Evolutionary conservation across 768 basidiomycete genomes (phyloP).

Genomic region (Sistotremastrum suecicum): DNA sequence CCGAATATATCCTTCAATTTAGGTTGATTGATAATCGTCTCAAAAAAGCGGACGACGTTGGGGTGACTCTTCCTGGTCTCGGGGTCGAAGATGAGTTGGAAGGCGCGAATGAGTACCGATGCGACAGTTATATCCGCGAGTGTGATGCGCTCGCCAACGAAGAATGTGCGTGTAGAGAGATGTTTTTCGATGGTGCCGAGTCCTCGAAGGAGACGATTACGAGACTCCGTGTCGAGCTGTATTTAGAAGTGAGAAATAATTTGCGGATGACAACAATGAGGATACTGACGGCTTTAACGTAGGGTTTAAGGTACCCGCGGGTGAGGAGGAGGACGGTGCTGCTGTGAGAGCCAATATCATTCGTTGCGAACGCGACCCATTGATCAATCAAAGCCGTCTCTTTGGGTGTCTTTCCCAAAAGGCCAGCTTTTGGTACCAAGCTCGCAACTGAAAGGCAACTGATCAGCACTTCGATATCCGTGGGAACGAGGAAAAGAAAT

Average conservation of each 20-base stretch:
- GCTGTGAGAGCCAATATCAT: conserved; percentile 36
- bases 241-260: not conserved
- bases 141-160: conserved; percentile 90
- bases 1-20: conserved; percentile 55
- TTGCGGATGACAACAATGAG: not conserved
- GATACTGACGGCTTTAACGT: conserved; percentile 68
- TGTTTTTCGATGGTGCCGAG: conserved; percentile 59
- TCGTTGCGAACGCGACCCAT: conserved; percentile 67
- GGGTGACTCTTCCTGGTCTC: conserved; percentile 49
- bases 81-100: conserved; percentile 39
- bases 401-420: conserved; percentile 52
- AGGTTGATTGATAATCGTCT: conserved; percentile 82
- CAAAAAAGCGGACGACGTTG: conserved; percentile 70
- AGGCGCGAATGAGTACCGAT: conserved; percentile 37
- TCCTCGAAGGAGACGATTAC: conserved; percentile 40
- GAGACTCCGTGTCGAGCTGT: conserved; percentile 43
- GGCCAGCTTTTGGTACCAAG: conserved; percentile 61
- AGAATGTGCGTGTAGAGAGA: conserved; percentile 70
- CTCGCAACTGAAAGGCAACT: conserved; percentile 43
- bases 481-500: too few species aligned
- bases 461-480: conserved; percentile 4
- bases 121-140: conserved; percentile 77
- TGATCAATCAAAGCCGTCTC: conserved; percentile 72
- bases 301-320: conserved; percentile 38
- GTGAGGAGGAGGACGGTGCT: conserved; percentile 29